These are phyloP conservation scores for Cryptococcus hybrid DNA, from an alignment of 1,284 basidiomycete species.

Conservation along the genomic window DNA sequence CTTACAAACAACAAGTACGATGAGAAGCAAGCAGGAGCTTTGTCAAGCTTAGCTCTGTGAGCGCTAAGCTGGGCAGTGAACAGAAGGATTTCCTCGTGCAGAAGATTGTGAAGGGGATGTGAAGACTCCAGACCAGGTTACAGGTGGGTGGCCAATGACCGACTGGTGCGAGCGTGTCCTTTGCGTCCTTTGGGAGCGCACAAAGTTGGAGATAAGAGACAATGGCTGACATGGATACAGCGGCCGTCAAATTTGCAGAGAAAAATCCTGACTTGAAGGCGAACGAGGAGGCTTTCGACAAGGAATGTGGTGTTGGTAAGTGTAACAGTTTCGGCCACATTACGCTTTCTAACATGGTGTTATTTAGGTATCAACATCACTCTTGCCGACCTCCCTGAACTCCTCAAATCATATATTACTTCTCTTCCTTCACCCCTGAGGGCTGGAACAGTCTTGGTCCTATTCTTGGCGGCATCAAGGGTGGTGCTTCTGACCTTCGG, in stretches of 20 bases:
- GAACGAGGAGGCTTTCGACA: constrained; percentile 72
- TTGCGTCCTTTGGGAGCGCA: too few relatives aligned
- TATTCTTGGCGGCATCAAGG: constrained; percentile 68
- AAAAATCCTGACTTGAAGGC: constrained; percentile 57
- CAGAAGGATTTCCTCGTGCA: constrained; percentile 67
- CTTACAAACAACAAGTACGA: constrained; percentile 59
- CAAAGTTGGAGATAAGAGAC: background rate
- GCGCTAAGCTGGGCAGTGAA: constrained; percentile 61
- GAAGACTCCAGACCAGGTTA: constrained; percentile 81
- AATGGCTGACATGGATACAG: constrained; percentile 49
- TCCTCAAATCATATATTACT: constrained; percentile 64
- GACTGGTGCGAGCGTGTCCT: background rate
- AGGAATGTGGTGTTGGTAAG: constrained; percentile 84
- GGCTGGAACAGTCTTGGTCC: constrained; percentile 75
- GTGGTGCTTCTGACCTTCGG: constrained; percentile 59
- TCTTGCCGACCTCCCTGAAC: constrained; percentile 62
- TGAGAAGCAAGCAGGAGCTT: constrained; percentile 78
- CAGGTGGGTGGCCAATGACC: constrained; percentile 58
- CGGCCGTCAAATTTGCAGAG: constrained; percentile 75
- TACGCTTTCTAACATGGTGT: background rate
- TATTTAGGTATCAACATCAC: constrained; percentile 74
- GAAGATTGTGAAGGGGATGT: constrained; percentile 69
- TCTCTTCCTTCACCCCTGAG: constrained; percentile 55
- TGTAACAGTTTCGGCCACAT: constrained; percentile 10
- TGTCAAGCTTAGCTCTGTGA: constrained; percentile 65